phyloP scores from a whole-genome alignment of 1,139 yeast genomes.

The Blastobotrys ciferrii region DNA sequence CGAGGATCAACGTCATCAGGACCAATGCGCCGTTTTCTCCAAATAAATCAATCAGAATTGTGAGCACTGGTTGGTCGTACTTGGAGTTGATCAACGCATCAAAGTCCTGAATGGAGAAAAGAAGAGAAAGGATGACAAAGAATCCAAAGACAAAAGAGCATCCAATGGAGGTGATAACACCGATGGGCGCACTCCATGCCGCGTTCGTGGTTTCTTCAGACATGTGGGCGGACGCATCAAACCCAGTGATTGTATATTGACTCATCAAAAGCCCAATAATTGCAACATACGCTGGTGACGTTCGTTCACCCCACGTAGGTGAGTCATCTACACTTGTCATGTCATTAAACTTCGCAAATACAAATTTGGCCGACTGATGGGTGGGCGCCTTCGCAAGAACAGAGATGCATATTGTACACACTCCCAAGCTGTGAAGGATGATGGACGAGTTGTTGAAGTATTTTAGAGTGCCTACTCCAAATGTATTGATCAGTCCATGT shows the following conservation, averaged over 20 bases:
- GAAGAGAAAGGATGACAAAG: conserved; percentile 66
- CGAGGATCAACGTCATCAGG: conserved; percentile 18
- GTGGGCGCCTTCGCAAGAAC: conserved; percentile 27
- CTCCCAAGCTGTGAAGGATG: conserved; percentile 27
- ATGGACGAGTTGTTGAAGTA: conserved; percentile 28
- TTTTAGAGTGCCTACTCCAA: conserved; percentile 27
- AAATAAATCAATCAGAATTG: conserved; percentile 73
- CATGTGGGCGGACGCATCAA: conserved; percentile 77
- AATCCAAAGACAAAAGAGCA: conserved; percentile 67
- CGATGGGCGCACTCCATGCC: conserved; percentile 74
- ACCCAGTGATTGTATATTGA: conserved; percentile 76
- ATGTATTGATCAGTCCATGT: conserved; percentile 40
- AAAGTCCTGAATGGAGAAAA: conserved; percentile 69
- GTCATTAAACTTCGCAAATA: conserved; percentile 23
- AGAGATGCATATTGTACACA: conserved; percentile 25
- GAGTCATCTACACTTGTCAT: conserved; percentile 23
- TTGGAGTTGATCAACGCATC: conserved; percentile 61
- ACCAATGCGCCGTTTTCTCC: conserved; percentile 66
- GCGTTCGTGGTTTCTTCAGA: conserved; percentile 80
- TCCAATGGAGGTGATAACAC: conserved; percentile 63
- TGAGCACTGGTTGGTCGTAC: conserved; percentile 55
- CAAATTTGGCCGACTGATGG: conserved; percentile 28
- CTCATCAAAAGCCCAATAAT: conserved; percentile 70
- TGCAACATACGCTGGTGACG: conserved; percentile 24
- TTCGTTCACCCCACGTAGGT: conserved; percentile 25